These are phyloP conservation scores for Areca catechu DNA, from an alignment of 176 grass and related monocot species.

Conservation along the genomic window DNA sequence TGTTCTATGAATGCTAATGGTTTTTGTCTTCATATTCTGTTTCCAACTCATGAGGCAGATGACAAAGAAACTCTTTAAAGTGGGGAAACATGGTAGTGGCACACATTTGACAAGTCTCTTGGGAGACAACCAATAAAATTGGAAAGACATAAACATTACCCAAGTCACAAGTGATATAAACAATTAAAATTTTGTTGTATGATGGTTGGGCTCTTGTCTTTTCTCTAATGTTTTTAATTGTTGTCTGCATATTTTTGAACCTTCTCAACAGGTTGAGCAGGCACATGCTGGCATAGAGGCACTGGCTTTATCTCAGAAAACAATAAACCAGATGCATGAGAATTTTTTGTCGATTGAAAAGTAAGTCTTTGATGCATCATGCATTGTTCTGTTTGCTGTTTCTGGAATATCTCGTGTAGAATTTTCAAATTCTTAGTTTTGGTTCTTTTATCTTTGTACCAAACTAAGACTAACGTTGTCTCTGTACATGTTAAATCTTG, in stretches of 20 bases:
- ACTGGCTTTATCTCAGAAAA: conserved; percentile 82
- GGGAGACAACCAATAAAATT: no score
- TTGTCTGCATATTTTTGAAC: background rate
- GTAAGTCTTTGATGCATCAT: conserved; percentile 33
- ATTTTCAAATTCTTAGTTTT: no score
- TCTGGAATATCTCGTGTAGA: background rate
- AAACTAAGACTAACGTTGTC: background rate
- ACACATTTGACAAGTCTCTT: no score
- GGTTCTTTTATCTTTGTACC: no score
- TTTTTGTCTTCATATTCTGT: background rate
- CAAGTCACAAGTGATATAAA: no score
- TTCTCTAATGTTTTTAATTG: background rate
- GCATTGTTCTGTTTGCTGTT: conserved; percentile 6
- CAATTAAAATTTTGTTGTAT: background rate
- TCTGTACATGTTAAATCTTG: conserved; percentile 4
- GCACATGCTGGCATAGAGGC: conserved; percentile 82
- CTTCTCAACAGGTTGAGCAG: conserved; percentile 68
- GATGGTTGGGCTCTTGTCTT: conserved; percentile 15
- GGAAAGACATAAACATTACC: no score
- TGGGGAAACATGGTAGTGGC: no score
- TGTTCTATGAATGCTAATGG: conserved; percentile 1
- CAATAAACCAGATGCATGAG: conserved; percentile 69
- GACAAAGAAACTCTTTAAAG: no score
- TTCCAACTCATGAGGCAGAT: no score
- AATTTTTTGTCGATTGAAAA: conserved; percentile 97